Percentiles rank a stretch among this genome's conserved stretches.
phyloP scores from a whole-genome alignment of 805 yeast species.

The Yarrowia divulgata region DNA sequence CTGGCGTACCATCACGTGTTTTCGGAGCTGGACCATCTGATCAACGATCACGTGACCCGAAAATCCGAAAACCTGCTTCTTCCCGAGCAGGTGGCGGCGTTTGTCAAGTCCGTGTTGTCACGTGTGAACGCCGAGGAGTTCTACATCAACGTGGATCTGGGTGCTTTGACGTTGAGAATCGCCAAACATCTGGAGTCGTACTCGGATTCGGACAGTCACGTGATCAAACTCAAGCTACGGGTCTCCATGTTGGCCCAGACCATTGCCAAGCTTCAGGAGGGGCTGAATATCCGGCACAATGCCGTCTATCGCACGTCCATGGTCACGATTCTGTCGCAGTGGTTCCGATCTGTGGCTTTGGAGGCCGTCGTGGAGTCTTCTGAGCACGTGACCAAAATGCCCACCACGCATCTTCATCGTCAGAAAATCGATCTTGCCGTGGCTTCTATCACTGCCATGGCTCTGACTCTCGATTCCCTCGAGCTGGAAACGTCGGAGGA shows the following conservation, averaged over 20 bases:
- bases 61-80: conserved; percentile 11
- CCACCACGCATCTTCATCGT: conserved; percentile 18
- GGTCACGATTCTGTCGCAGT: conserved; percentile 44
- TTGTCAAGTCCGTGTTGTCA: conserved; percentile 44
- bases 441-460: conserved; percentile 32
- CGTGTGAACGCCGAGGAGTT: conserved; percentile 45
- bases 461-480: conserved; percentile 19
- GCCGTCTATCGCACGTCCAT: conserved; percentile 44
- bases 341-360: conserved; percentile 43
- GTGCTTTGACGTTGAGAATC: conserved; percentile 43
- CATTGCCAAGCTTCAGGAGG: conserved; percentile 44
- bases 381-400: background rate
- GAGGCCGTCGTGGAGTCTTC: conserved; percentile 18
- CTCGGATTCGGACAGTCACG: conserved; percentile 39
- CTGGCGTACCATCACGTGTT: conserved; percentile 59
- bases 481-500: conserved; percentile 39
- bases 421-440: conserved; percentile 46
- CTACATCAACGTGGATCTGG: conserved; percentile 44
- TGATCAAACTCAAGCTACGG: conserved; percentile 42
- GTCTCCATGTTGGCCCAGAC: conserved; percentile 45
- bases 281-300: conserved; percentile 45
- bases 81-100: conserved; percentile 43
- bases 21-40: conserved; percentile 52
- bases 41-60: conserved; percentile 40
- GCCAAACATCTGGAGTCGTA: conserved; percentile 42